Evolutionary conservation across 371 early-diverging fungal species (phyloP), one percentile per base, ranked within the genome.

Genomic region (Lichtheimia ornata): DNA sequence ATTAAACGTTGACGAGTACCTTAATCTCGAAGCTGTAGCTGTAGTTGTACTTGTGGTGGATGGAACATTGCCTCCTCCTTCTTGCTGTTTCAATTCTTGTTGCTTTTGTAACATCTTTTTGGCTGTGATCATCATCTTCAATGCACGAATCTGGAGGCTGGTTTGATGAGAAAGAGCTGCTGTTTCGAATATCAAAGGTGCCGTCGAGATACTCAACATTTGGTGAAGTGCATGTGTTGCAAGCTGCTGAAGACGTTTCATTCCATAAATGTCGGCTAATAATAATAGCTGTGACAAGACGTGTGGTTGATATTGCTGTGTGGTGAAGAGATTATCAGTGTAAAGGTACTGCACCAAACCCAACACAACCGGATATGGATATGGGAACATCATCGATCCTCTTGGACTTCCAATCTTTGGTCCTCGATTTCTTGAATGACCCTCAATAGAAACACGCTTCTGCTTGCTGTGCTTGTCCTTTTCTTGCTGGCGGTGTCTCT

Each of bases 321-420:
- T 64, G 0, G 86, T 84, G 42, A 77, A 71, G 9, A 89, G 67
- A 51, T 82, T 80, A 63, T 81, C 86, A 0, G 88, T 89, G 64
- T 89, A 87, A 52, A 87, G 62, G 53, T 79, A 89, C 58, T 87
- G 88, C 9, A 87, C 66, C 50, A 88, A 82, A 0, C 82, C 81
- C 18, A 79, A 69, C 30, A 88, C 71, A 27, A 83, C 79, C 18
- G 82, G 76, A 50, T 83, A 83, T 20, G 84, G 59, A 49, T 81
- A 86, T 1, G 84, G 84, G 5, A 88, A 79, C 4, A 72, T 11
- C 63, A 63, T 63, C n/a, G 56, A 58, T 13, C 59, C 59, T 9
- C 2, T 35, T 35, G 35, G 35, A 18, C 53, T 18, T 20, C 57
- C 62, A 40, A 54, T 63, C 24, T 50, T 68, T 53, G 45, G 44